Base-by-base conservation (phyloP, 352 stramenopile species). In the Peronosclerospora sorghi region DNA sequence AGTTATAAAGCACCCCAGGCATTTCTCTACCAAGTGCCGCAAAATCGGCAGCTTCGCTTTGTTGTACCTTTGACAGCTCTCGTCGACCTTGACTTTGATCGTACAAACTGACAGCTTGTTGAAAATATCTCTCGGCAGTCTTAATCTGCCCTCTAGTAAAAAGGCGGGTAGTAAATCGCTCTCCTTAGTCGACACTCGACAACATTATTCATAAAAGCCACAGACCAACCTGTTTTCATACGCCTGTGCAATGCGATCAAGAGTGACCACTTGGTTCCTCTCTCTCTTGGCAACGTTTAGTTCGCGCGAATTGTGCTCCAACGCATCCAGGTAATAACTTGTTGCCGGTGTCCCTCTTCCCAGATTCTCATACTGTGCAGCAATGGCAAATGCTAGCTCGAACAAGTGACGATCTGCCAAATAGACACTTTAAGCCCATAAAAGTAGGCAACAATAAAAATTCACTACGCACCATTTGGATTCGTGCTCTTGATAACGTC, bases 231-330 rank as follows among this genome's bases (percentile, higher is more conserved):
- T 35, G 54, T 90, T 70, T 36, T 87, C 66, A 46, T 85, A 87
- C 36, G 66, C 84, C 59, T 87, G 73, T 0, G 77, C 77, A 40
- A 90, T 76, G 15, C 77, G 70, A 43, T 90, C 77, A 12, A 87
- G 58, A 29, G 75, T 80, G 40, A 90, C 72, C n/a, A 90, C 35
- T 20, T 61, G 71, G 9, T 62, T 65, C 34, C 66, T 44, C 14
- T 70, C 56, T 5, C 67, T 52, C 38, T 68, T 65, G 13, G 35
- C 45, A 1, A 46, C 40, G 1, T 67, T 62, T 37, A 82, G 32
- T 21, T 63, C 54, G 15, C 37, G 43, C 14, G 41, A 54, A 27
- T 51, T 60, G 35, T 72, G 64, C 8, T 69, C 55, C 19, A 90
- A 37, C 2, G 77, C 74, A 7, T 87, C 74, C 8, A 83, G 57